Base-by-base conservation (phyloP, 2,329 filamentous ascomycete species). In the Colletotrichum sp. region DNA sequence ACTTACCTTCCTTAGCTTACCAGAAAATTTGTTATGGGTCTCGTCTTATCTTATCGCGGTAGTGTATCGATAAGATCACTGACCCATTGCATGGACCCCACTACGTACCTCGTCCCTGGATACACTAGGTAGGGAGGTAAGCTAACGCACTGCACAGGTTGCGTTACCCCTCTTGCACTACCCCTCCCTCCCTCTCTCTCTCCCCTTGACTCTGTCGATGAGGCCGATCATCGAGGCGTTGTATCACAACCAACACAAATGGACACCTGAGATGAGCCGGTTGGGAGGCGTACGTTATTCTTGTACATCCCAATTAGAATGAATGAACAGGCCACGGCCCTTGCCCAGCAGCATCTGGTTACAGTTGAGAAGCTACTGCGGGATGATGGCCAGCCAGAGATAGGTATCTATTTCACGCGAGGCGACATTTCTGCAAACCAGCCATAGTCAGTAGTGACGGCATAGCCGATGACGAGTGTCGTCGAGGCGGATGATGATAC, bases 21-120 rank as follows among this genome's bases (percentile, higher is more conserved):
- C 39, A 52, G n/a, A 76, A 76, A 71, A 75, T 76, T 76, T 76
- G 30, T 71, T 75, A 52, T 39, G 75, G 75, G 67, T 30, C 71
- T 21, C 15, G 1, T 8, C 12, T 24, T 75, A 76, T 76, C 75
- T 76, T 75, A 76, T 76, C 69, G n/a, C 18, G 12, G 16, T 36
- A 36, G 34, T 36, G 34, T 64, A 64, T 64, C 62, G 62, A 64
- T 64, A 64, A 64, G 62, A 18, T 18, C 36, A 9, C 36, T 9
- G 34, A 28, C 13, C 32, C 44, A 21, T 24, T 52, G 44, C n/a
- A 21, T 52, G n/a, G 44, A 52, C n/a, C 21, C 62, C 62, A 64
- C 62, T 34, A 39, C 24, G 36, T 32, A 30, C 24, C 30, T n/a
- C 21, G n/a, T 52, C 44, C n/a, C 44, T 21, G n/a, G 44, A 52